Conservation (phyloP, 2,329 filamentous ascomycete species). For the Epichloe hybrida region DNA sequence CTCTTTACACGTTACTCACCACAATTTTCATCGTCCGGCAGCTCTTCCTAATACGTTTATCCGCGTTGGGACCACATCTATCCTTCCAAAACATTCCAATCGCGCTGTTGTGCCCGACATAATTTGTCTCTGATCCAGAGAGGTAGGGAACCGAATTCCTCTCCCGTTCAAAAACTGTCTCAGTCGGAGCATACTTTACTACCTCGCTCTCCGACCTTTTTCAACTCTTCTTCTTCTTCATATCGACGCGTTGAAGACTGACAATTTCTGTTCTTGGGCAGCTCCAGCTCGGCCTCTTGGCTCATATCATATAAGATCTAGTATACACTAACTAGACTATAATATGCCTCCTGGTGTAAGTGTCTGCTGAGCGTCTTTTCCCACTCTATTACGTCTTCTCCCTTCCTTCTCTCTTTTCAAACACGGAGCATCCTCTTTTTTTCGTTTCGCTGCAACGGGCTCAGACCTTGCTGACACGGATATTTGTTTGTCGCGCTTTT, state of each 20-base stretch:
- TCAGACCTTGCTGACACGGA: conserved; percentile 6
- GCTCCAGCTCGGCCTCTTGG: conserved; percentile 8
- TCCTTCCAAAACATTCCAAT: conserved; percentile 23
- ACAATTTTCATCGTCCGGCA: conserved; percentile 11
- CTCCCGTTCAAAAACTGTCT: conserved; percentile 17
- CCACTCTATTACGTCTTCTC: not conserved
- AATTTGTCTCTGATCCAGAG: conserved; percentile 20
- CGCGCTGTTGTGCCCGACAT: conserved; percentile 19
- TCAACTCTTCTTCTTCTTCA: conserved; percentile 3
- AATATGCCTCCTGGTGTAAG: conserved; percentile 25
- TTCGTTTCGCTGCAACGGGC: conserved; percentile 11
- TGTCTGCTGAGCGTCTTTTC: conserved; percentile 2
- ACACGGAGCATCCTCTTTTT: not conserved
- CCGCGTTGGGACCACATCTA: conserved; percentile 15
- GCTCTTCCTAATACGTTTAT: conserved; percentile 17
- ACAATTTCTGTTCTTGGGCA: conserved; percentile 5
- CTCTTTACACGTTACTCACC: conserved; percentile 11
- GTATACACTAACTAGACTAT: conserved; percentile 12
- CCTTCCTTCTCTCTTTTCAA: not conserved
- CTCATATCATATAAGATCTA: conserved; percentile 8
- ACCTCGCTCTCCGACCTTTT: conserved; percentile 1
- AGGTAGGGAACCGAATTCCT: conserved; percentile 22
- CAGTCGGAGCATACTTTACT: conserved; percentile 10
- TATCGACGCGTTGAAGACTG: conserved; percentile 10
- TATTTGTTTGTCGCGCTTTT: not conserved